Conservation (phyloP, 2,329 filamentous ascomycete genomes). For the Rosellinia necatrix region DNA sequence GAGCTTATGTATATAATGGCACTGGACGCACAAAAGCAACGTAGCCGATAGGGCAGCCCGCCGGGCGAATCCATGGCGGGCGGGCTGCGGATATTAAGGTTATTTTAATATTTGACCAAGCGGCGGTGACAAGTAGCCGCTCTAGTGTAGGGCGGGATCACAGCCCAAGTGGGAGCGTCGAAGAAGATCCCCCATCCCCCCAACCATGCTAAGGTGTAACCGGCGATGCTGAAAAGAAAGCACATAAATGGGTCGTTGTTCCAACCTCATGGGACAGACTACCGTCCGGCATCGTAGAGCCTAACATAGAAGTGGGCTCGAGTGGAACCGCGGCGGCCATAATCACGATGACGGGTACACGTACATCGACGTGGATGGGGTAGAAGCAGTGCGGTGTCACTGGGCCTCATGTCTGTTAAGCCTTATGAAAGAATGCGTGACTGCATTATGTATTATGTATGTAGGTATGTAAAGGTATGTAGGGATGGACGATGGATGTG, state of each 20-base stretch:
- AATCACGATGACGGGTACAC: slow-evolving; percentile 24
- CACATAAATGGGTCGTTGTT: slow-evolving; percentile 34
- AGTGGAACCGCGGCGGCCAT: slow-evolving; percentile 34
- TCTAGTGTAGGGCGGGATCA: slow-evolving; percentile 36
- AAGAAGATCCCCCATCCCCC: slow-evolving; percentile 39
- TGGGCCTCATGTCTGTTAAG: slow-evolving; percentile 28
- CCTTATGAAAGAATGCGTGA: slow-evolving; percentile 35
- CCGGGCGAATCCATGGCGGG: slow-evolving; percentile 34
- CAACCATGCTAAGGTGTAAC: slow-evolving; percentile 40
- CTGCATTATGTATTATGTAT: no score
- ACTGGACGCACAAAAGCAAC: slow-evolving; percentile 22
- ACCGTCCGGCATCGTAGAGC: slow-evolving; percentile 32
- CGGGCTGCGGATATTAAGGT: slow-evolving; percentile 40
- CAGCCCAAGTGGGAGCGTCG: slow-evolving; percentile 36
- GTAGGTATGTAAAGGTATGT: slow-evolving; percentile 22
- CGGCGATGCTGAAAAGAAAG: slow-evolving; percentile 40
- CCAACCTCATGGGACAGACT: slow-evolving; percentile 38
- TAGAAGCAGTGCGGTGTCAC: slow-evolving; percentile 31
- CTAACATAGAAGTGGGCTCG: slow-evolving; percentile 36
- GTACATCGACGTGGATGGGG: slow-evolving; percentile 37
- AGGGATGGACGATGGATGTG: no score
- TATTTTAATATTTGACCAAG: slow-evolving; percentile 41
- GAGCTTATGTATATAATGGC: slow-evolving; percentile 31
- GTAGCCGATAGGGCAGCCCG: slow-evolving; percentile 19
- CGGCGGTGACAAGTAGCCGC: slow-evolving; percentile 41